Conservation (phyloP, 2,329 filamentous ascomycete genomes). For the Fusarium falciforme region DNA sequence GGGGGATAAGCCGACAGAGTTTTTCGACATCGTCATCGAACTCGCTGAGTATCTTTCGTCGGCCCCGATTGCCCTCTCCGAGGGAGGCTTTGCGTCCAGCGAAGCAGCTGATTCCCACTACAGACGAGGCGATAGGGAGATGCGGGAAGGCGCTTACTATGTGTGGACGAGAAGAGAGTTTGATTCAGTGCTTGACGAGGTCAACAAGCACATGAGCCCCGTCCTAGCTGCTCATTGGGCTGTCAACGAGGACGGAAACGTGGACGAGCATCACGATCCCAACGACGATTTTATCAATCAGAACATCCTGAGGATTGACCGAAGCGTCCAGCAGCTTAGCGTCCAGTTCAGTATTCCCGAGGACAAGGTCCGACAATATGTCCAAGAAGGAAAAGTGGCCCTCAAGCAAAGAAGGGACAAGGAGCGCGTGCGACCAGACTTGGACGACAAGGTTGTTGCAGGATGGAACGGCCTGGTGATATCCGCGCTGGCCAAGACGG, state of each 20-base stretch:
- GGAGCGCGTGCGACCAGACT: slow-evolving; percentile 78
- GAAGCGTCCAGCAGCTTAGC: slow-evolving; percentile 75
- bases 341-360: slow-evolving; percentile 79
- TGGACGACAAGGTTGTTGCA: slow-evolving; percentile 90
- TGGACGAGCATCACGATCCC: slow-evolving; percentile 83
- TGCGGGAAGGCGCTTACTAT: slow-evolving; percentile 93
- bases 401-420: slow-evolving; percentile 78
- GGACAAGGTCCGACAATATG: slow-evolving; percentile 74
- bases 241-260: slow-evolving; percentile 85
- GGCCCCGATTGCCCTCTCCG: slow-evolving; percentile 71
- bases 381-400: slow-evolving; percentile 74
- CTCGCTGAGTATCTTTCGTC: slow-evolving; percentile 87
- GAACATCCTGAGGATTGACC: slow-evolving; percentile 83
- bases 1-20: slow-evolving; percentile 70
- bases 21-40: slow-evolving; percentile 82
- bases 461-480: slow-evolving; percentile 92
- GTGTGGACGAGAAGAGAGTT: slow-evolving; percentile 94
- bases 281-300: slow-evolving; percentile 96
- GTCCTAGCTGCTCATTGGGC: slow-evolving; percentile 88
- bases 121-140: slow-evolving; percentile 78
- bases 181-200: slow-evolving; percentile 71
- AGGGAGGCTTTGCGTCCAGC: slow-evolving; percentile 85
- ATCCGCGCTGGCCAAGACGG: slow-evolving; percentile 80
- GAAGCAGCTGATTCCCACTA: slow-evolving; percentile 91
- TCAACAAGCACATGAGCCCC: slow-evolving; percentile 69